Conservation (phyloP, 2,329 filamentous ascomycete species). For the Orbilia brochopaga region DNA sequence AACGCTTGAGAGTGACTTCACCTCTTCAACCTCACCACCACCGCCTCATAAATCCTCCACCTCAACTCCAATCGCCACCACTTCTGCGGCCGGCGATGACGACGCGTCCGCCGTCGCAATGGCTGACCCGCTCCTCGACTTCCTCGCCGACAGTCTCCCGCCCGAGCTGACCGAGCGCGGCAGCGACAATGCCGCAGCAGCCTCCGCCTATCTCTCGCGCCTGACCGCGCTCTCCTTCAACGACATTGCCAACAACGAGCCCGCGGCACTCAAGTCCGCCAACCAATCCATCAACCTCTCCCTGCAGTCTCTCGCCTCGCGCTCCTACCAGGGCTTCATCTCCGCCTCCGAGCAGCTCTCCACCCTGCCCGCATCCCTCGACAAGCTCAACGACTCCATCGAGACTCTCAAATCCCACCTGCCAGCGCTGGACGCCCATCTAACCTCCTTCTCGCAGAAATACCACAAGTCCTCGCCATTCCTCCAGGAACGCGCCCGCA, state of each 20-base stretch:
- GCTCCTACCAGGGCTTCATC: constrained; percentile 84
- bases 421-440: constrained; percentile 77
- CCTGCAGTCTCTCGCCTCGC: constrained; percentile 85
- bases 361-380: constrained; percentile 66
- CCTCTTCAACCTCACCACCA: too few relatives aligned
- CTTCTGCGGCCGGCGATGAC: constrained; percentile 1
- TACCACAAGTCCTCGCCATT: constrained; percentile 74
- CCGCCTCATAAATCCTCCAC: too few relatives aligned
- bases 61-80: too few relatives aligned
- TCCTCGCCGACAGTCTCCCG: constrained; percentile 41
- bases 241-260: constrained; percentile 75
- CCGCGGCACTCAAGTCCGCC: constrained; percentile 77
- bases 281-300: constrained; percentile 81
- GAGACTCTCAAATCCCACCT: constrained; percentile 73
- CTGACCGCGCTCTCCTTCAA: constrained; percentile 78
- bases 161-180: constrained; percentile 35
- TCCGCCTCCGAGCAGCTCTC: constrained; percentile 77
- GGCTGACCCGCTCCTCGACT: constrained; percentile 49
- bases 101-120: constrained; percentile 19
- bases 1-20: too few relatives aligned
- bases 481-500: constrained; percentile 75
- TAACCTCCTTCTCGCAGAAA: constrained; percentile 78
- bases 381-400: constrained; percentile 68
- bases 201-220: constrained; percentile 74
- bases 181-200: constrained; percentile 34